Conservation (phyloP, 345 rosid genomes). For the Gossypium arboreum region DNA sequence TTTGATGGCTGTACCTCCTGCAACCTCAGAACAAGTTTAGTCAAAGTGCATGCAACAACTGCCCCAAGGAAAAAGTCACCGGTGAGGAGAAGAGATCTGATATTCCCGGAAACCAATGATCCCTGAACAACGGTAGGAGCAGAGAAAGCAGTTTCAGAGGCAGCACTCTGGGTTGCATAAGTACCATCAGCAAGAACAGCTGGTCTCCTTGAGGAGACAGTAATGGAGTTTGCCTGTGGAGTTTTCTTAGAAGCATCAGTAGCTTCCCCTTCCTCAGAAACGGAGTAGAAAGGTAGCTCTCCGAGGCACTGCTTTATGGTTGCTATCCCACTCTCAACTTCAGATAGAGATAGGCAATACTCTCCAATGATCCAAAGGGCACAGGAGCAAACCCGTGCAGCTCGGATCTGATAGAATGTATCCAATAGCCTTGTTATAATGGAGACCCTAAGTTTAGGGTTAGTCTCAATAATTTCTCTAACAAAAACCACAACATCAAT, state of each 20-base stretch:
- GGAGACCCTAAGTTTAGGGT: constrained; percentile 68
- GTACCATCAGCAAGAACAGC: constrained; percentile 83
- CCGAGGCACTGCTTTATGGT: constrained; percentile 80
- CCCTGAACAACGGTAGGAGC: constrained; percentile 69
- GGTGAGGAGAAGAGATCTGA: constrained; percentile 83
- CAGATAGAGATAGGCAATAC: constrained; percentile 69
- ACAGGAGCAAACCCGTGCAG: constrained; percentile 70
- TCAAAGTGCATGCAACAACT: constrained; percentile 87
- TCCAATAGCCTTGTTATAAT: constrained; percentile 74
- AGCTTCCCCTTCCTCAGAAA: constrained; percentile 59
- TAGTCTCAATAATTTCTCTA: constrained; percentile 74
- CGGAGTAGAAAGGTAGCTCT: constrained; percentile 61
- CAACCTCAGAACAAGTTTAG: constrained; percentile 88
- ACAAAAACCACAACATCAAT: constrained; percentile 67
- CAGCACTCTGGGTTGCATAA: constrained; percentile 83
- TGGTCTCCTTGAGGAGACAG: constrained; percentile 66
- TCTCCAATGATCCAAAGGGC: constrained; percentile 88
- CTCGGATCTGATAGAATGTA: constrained; percentile 79
- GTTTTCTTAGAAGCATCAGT: constrained; percentile 45
- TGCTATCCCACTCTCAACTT: constrained; percentile 64
- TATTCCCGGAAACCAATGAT: constrained; percentile 62
- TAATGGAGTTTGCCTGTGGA: constrained; percentile 45
- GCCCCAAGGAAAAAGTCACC: constrained; percentile 99
- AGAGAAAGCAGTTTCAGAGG: constrained; percentile 73
- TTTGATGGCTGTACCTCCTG: constrained; percentile 88